These are phyloP conservation scores for Cucurbitaria berberidis DNA, from an alignment of 2,329 filamentous ascomycete species.

Conservation along the genomic window DNA sequence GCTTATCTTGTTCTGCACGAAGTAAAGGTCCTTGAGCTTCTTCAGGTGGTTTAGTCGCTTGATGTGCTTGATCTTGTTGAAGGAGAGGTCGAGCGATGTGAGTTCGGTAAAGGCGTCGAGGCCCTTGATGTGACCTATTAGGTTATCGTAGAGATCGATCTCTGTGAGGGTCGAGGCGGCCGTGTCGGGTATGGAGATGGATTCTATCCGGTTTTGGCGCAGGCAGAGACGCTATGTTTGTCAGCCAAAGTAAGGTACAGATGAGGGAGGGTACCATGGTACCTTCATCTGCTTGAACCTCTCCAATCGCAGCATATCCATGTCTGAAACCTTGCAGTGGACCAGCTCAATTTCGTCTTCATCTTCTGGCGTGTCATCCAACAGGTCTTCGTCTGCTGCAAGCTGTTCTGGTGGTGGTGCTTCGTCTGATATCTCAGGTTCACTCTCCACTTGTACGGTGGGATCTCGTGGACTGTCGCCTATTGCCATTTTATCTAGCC, in stretches of 20 bases:
- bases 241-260: constrained; percentile 6
- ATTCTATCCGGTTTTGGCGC: constrained; percentile 86
- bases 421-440: constrained; percentile 82
- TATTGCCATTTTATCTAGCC: constrained; percentile 70
- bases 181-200: constrained; percentile 74
- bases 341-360: constrained; percentile 76
- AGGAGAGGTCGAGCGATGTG: constrained; percentile 85
- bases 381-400: constrained; percentile 56
- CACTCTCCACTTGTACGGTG: constrained; percentile 71
- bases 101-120: constrained; percentile 79
- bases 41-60: constrained; percentile 81
- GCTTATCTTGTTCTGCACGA: constrained; percentile 93
- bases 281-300: constrained; percentile 77
- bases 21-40: constrained; percentile 81
- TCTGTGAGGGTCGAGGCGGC: constrained; percentile 75
- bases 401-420: constrained; percentile 45
- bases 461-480: constrained; percentile 47
- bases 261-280: constrained; percentile 8
- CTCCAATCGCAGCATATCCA: constrained; percentile 78
- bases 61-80: constrained; percentile 99
- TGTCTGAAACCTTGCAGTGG: constrained; percentile 83
- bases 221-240: constrained; percentile 73
- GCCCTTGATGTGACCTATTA: constrained; percentile 84
- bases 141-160: constrained; percentile 95
- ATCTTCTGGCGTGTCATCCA: constrained; percentile 64